phyloP scores from a whole-genome alignment of 441 rosid species.

The Croton setiger region DNA sequence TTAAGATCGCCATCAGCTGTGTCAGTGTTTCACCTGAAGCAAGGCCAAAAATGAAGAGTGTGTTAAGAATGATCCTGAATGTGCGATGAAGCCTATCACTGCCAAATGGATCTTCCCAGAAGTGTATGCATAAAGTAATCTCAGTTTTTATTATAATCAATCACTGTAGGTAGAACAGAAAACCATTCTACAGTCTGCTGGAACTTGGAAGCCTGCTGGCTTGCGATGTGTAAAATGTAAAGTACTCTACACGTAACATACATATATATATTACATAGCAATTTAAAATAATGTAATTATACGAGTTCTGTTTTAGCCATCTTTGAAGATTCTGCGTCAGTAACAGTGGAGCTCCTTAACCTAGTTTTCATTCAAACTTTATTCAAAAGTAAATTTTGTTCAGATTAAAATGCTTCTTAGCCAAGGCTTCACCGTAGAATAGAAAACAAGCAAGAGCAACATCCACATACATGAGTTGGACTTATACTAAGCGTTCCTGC shows the following conservation, averaged over 20 bases:
- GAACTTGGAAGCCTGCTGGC: conserved; percentile 5
- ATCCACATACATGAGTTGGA: too few species aligned
- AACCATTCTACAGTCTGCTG: background rate
- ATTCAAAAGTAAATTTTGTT: background rate
- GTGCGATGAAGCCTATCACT: conserved; percentile 33
- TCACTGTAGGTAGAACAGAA: background rate
- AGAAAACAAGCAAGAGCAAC: background rate
- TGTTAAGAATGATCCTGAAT: conserved; percentile 58
- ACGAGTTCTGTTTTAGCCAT: background rate
- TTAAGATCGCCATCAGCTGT: conserved; percentile 67
- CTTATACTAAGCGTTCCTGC: background rate
- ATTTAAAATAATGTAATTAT: background rate
- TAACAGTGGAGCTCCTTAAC: background rate
- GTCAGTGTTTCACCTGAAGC: conserved; percentile 59
- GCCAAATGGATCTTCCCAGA: background rate
- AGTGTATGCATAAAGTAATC: conserved; percentile 7
- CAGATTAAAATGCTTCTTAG: background rate
- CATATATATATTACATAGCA: background rate
- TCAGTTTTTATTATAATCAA: conserved; percentile 8
- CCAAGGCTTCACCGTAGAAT: background rate
- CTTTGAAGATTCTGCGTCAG: background rate
- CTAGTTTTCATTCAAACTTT: background rate
- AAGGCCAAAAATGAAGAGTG: conserved; percentile 81
- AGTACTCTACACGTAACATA: conserved; percentile 7
- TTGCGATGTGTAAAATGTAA: background rate